Base-by-base conservation (phyloP, 371 early-diverging fungal genomes). In the Antonospora locustae region DNA sequence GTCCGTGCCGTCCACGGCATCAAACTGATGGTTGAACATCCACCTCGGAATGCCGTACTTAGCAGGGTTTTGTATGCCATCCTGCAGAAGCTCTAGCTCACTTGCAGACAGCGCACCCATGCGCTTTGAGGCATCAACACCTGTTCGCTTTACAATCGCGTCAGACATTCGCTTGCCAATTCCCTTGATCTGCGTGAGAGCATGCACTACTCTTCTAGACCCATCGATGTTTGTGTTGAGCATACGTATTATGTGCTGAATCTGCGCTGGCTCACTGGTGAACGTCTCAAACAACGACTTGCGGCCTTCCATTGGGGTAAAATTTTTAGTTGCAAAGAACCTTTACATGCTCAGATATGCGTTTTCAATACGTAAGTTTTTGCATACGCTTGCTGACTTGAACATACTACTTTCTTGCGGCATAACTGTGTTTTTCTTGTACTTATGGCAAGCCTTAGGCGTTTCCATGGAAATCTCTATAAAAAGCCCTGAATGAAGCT, bases 141-240 rank as follows among this genome's bases (percentile, higher is more conserved):
- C 91, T 61, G 93, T 90, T 82, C 88, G 90, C 81, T 89, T 88
- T 80, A 87, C 87, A 58, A 88, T 86, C 70, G 90, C 74, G 83
- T 85, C 88, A 73, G 94, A 79, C 79, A 88, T 89, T 73, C 96
- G 84, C 64, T 87, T 84, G 79, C 96, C 96, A 58, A 90, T 83
- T 81, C 96, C 96, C 82, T 85, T 86, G 79, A 95, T 91, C 76
- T 81, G 77, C 62, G 90, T 91, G 73, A 95, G 75, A 72, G 96
- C 90, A 79, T 82, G 87, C 79, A 84, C 82, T 72, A 90, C 80
- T 79, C 86, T 89, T 69, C 80, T 79, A 76, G 84, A 85, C 64
- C 96, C 96, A 76, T 95, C 87, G 73, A 95, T 84, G 82, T 95
- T 95, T 78, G 96, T 95, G 84, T 95, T 95, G 76, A 88, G 85